Conservation (phyloP, 2,329 filamentous ascomycete genomes). For the Scedosporium boydii region DNA sequence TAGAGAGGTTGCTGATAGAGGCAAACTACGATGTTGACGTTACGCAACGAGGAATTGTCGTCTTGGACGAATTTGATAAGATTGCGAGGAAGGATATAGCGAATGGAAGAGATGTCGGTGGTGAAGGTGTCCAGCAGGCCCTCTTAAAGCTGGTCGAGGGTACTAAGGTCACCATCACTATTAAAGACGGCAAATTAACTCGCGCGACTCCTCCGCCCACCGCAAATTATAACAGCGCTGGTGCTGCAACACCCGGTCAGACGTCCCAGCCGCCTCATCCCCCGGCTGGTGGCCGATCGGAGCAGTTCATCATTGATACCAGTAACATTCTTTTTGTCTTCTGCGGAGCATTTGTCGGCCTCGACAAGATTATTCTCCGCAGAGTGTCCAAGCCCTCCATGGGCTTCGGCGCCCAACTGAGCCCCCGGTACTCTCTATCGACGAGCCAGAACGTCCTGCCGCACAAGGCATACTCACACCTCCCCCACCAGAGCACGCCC, state of each 20-base stretch:
- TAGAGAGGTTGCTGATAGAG: constrained; percentile 81
- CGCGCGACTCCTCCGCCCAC: constrained; percentile 42
- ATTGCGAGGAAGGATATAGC: constrained; percentile 80
- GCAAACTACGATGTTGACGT: constrained; percentile 80
- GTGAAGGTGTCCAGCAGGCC: constrained; percentile 94
- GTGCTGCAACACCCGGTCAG: constrained; percentile 32
- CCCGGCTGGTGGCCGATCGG: constrained; percentile 34
- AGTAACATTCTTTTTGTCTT: constrained; percentile 97
- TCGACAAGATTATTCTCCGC: constrained; percentile 79
- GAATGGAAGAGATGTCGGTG: constrained; percentile 88
- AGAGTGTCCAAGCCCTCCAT: constrained; percentile 80
- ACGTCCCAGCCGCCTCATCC: constrained; percentile 30
- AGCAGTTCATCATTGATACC: constrained; percentile 71
- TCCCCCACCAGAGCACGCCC: constrained; percentile 39
- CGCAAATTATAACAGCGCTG: constrained; percentile 37
- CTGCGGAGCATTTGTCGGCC: constrained; percentile 86
- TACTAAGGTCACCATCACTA: constrained; percentile 83
- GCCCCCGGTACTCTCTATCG: constrained; percentile 34
- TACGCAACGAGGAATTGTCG: constrained; percentile 86
- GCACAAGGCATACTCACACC: constrained; percentile 46
- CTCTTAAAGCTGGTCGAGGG: constrained; percentile 94
- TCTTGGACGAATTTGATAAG: constrained; percentile 95
- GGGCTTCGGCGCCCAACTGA: constrained; percentile 81
- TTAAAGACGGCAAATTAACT: constrained; percentile 64
- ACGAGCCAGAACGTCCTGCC: constrained; percentile 43